Percentiles rank a stretch among this genome's conserved stretches.
These are phyloP conservation scores for Endotrypanum monterogeii DNA, from an alignment of 208 protist genomes.

Conservation along the genomic window DNA sequence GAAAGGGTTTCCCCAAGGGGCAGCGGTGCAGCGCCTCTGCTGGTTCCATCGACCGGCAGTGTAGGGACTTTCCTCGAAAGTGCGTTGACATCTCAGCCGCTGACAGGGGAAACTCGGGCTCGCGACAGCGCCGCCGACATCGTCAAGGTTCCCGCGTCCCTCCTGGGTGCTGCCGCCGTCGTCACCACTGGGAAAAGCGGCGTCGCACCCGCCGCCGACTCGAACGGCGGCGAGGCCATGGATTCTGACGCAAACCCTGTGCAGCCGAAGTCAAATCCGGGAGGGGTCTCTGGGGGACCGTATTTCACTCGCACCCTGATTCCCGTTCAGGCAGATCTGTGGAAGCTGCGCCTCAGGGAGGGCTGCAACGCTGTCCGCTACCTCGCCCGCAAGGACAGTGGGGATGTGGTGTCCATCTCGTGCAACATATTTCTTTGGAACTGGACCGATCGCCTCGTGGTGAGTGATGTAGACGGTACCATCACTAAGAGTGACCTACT, in stretches of 20 bases:
- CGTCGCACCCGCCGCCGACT: background rate
- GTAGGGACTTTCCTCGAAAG: background rate
- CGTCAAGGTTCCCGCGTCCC: slow-evolving; percentile 13
- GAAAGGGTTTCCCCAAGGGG: background rate
- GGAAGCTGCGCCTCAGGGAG: slow-evolving; percentile 82
- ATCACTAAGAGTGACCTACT: slow-evolving; percentile 97
- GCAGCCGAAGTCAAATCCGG: background rate
- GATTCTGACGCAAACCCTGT: slow-evolving; percentile 7
- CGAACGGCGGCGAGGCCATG: slow-evolving; percentile 2
- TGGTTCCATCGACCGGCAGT: background rate
- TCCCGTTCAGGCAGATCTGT: slow-evolving; percentile 90
- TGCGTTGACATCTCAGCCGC: background rate
- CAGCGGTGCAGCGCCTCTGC: background rate
- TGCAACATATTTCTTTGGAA: slow-evolving; percentile 95
- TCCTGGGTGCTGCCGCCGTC: background rate
- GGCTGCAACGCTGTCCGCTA: slow-evolving; percentile 94
- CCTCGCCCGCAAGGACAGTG: slow-evolving; percentile 72
- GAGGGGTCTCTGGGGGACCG: background rate
- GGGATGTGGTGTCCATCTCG: slow-evolving; percentile 68
- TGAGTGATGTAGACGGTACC: slow-evolving; percentile 98
- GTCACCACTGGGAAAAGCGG: background rate
- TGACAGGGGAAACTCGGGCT: background rate
- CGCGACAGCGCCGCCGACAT: slow-evolving; percentile 22
- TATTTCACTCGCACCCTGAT: slow-evolving; percentile 80
- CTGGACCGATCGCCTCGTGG: slow-evolving; percentile 92